Base-by-base conservation (phyloP, 2,329 filamentous ascomycete species). In the Nemania diffusa region DNA sequence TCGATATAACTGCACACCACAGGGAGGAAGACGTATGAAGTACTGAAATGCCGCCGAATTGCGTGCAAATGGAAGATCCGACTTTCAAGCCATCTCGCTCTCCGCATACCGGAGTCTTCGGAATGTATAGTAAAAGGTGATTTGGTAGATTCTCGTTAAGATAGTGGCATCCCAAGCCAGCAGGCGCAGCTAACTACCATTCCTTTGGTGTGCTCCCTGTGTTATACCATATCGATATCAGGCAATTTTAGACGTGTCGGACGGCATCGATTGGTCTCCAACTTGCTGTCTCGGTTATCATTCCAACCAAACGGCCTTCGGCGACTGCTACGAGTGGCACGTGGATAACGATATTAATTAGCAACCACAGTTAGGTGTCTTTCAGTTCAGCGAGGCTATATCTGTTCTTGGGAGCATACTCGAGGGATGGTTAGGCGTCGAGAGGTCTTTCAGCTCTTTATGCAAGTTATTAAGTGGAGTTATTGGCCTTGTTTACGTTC, bases 21-120 rank as follows among this genome's bases (percentile, higher is more conserved):
- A 24, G 22, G 20, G 52, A 57, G n/a, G 26, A 46, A 37, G 13
- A 53, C 5, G 42, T 29, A 65, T 20, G 22, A 51, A 56, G n/a
- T 29, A 22, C 32, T 20, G 22, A 51, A 56, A 11, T n/a, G 22
- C 32, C n/a, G 17, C 17, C 22, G 20, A n/a, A 3, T 29, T 56
- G 22, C 22, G 11, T 60, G 50, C 7, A 2, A 40, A 37, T 50
- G n/a, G 29, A 37, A 32, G 29, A 20, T n/a, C 7, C 29, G 20
- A 37, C 27, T 4, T 32, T 55, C 32, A 22, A 29, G 13, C 20
- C 15, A 15, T 59, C 48, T 48, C 37, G 20, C 56, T 48, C 26
- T 44, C 42, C n/a, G 26, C 27, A 29, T 29, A 51, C 26, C 26
- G 22, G 48, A 51, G 11, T 44, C 2, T 64, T 22, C 27, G n/a